These are phyloP conservation scores for Pseudogymnoascus verrucosus DNA, from an alignment of 2,329 filamentous ascomycete species.

Conservation along the genomic window DNA sequence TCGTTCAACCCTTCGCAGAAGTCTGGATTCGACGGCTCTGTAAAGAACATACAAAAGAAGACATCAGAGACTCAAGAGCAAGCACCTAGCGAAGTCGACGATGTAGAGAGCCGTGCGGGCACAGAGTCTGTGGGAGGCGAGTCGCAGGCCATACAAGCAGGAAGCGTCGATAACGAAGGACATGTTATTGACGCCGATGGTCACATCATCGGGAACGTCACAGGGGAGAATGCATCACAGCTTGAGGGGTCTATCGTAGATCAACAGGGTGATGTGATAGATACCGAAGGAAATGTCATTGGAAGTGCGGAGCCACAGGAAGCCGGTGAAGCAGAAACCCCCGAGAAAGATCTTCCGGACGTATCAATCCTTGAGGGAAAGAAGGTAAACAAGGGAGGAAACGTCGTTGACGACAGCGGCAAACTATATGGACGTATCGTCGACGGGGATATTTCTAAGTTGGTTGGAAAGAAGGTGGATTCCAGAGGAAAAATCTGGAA, in stretches of 20 bases:
- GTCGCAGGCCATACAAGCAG: slow-evolving; percentile 10
- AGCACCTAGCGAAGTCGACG: slow-evolving; percentile 13
- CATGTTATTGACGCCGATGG: slow-evolving; percentile 48
- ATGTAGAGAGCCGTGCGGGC: slow-evolving; percentile 17
- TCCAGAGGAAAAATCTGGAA: slow-evolving; percentile 64
- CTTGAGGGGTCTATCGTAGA: slow-evolving; percentile 40
- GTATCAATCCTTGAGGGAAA: slow-evolving; percentile 43
- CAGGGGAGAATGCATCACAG: slow-evolving; percentile 41
- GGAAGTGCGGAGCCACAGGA: slow-evolving; percentile 29
- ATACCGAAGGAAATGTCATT: slow-evolving; percentile 44
- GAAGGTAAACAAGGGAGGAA: slow-evolving; percentile 52
- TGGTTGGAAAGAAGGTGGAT: slow-evolving; percentile 56
- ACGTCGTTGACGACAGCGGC: slow-evolving; percentile 46
- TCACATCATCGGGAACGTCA: slow-evolving; percentile 44
- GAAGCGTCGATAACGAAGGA: slow-evolving; percentile 38
- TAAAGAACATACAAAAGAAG: slow-evolving; percentile 9
- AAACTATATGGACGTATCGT: slow-evolving; percentile 53
- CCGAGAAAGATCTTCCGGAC: slow-evolving; percentile 29
- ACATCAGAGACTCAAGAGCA: slow-evolving; percentile 14
- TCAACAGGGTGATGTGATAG: slow-evolving; percentile 47
- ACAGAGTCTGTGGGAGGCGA: slow-evolving; percentile 18
- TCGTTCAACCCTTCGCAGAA: not conserved
- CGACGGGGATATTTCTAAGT: slow-evolving; percentile 54
- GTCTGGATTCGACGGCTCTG: not conserved
- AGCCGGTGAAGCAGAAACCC: slow-evolving; percentile 24